Percentiles rank a stretch among this genome's conserved stretches.
phyloP scores from a whole-genome alignment of 78 protist species.

The Planoprotostelium fungivorum region DNA sequence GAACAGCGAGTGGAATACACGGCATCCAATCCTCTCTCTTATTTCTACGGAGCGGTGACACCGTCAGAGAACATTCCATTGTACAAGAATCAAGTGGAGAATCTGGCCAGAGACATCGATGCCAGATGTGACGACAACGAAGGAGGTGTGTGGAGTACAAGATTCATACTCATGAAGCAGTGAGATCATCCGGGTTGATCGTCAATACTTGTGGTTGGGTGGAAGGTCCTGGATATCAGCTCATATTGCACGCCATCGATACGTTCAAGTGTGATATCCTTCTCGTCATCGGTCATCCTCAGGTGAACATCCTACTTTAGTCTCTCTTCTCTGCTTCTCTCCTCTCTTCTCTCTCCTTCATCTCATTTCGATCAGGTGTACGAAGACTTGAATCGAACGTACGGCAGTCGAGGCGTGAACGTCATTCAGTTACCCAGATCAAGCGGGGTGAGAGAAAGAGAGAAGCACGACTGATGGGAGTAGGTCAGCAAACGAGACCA shows the following conservation, averaged over 20 bases:
- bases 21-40: conserved; percentile 50
- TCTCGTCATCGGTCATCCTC: conserved; percentile 3
- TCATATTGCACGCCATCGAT: conserved; percentile 17
- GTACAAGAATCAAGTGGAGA: conserved; percentile 22
- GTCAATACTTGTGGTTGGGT: conserved; percentile 85
- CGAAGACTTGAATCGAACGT: conserved; percentile 16
- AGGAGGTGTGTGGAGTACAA: neutral
- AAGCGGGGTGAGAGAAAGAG: conserved; percentile 43
- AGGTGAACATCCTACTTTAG: neutral
- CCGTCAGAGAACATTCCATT: conserved; percentile 34
- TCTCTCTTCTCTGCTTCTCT: neutral
- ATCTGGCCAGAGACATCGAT: conserved; percentile 25
- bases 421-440: conserved; percentile 46
- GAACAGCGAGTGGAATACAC: conserved; percentile 7
- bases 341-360: neutral
- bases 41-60: conserved; percentile 57
- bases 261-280: conserved; percentile 15
- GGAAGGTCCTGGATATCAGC: conserved; percentile 65
- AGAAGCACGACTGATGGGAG: neutral
- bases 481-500: conserved; percentile 30
- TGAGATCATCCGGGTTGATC: conserved; percentile 49
- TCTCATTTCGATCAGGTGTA: conserved; percentile 47
- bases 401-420: neutral
- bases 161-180: neutral
- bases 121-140: neutral